These are phyloP conservation scores for Aspergillus sp. DNA, from an alignment of 2,329 filamentous ascomycete genomes.

Conservation along the genomic window DNA sequence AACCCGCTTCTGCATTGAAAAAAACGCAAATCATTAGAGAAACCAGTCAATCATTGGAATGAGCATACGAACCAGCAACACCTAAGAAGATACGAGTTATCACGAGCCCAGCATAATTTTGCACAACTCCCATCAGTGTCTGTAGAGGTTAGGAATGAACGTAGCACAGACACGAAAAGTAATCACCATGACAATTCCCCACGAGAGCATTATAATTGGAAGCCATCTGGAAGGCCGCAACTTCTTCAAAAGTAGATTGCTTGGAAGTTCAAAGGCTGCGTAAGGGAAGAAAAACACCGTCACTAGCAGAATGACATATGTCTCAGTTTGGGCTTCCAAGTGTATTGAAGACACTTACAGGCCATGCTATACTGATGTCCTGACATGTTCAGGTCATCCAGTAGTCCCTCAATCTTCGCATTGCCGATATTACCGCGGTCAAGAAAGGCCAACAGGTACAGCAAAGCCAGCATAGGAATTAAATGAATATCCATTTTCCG, in stretches of 20 bases:
- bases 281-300: conserved; percentile 31
- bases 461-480: conserved; percentile 26
- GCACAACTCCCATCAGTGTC: conserved; percentile 51
- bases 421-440: conserved; percentile 38
- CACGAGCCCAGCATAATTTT: conserved; percentile 48
- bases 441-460: conserved; percentile 33
- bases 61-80: conserved; percentile 20
- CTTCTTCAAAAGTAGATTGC: conserved; percentile 25
- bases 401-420: conserved; percentile 32
- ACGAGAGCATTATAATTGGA: conserved; percentile 34
- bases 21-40: background rate
- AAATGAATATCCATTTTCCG: conserved; percentile 29
- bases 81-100: conserved; percentile 48
- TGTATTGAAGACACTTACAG: conserved; percentile 10
- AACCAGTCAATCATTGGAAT: background rate
- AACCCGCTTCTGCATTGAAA: conserved; percentile 34
- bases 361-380: conserved; percentile 32
- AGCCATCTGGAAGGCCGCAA: conserved; percentile 30
- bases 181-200: conserved; percentile 47
- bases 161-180: background rate
- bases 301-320: conserved; percentile 14
- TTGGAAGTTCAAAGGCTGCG: conserved; percentile 21
- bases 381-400: conserved; percentile 28
- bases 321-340: background rate
- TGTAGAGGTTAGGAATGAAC: background rate